Base-by-base conservation (phyloP, 1,284 basidiomycete genomes). In the Ceratobasidium papillatum region DNA sequence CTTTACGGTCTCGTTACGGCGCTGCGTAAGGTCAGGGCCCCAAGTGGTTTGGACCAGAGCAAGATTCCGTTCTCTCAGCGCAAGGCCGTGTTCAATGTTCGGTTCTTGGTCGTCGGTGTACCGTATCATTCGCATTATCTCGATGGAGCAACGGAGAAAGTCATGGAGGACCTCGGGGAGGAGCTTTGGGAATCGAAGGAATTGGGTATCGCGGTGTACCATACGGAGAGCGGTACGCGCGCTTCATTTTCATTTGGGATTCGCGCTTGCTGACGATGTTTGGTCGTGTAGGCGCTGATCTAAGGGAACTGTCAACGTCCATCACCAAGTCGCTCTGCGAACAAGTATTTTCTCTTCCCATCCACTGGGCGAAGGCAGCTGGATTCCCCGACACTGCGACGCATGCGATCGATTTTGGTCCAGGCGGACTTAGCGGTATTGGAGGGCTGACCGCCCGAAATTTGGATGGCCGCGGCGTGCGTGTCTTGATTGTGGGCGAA, bases 71-170 rank as follows among this genome's bases (percentile, higher is more conserved):
- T 92, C 86, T 96, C 94, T 45, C 96, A 99, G 84, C 89, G 98
- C 80, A 97, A 98, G 84, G 92, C 94, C 11, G 93, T 95, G 17
- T 99, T 99, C 84, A 94, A 90, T 69, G 90, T 94, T 77, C 91
- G 97, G 66, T 99, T 99, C 87, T 85, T 99, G 79, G 93, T 94
- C 36, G 93, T 99, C 80, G 93, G 91, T 77, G 96, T 96, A 0
- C 98, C 97, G 0, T 99, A 96, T 84, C 97, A 99, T 86, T 96
- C 94, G 81, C 84, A 86, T 47, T 98, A 98, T 83, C 86, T 99
- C 69, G 80, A 82, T n/a, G 90, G 88, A 49, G 91, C 90, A 3
- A 91, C 94, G 4, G 89, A 94, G 74, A 92, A 90, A 81, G 84
- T 97, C 74, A 82, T 92, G 51, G 81, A 87, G 52, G 78, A 91